Conservation (phyloP, 805 yeast species). For the Isabelozyma gotoi region DNA sequence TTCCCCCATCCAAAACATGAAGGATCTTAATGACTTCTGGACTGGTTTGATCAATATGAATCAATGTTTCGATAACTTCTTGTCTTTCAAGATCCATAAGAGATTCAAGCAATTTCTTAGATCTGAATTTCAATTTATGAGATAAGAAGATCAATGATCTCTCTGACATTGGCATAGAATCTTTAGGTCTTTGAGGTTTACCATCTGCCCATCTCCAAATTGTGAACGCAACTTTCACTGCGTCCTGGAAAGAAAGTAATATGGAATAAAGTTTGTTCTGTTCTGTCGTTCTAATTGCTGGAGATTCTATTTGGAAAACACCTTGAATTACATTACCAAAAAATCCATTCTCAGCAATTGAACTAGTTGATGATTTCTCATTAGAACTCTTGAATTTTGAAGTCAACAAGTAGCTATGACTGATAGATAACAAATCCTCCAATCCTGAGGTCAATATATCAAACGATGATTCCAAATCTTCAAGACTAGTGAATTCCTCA, state of each 20-base stretch:
- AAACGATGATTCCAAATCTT: slow-evolving; percentile 42
- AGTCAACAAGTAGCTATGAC: slow-evolving; percentile 54
- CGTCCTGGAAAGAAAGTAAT: slow-evolving; percentile 62
- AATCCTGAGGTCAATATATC: slow-evolving; percentile 56
- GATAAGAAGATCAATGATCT: slow-evolving; percentile 41
- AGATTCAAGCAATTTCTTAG: slow-evolving; percentile 64
- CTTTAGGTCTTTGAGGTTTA: slow-evolving; percentile 13
- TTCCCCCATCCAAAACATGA: slow-evolving; percentile 83
- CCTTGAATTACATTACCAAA: slow-evolving; percentile 73
- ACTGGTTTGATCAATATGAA: slow-evolving; percentile 31
- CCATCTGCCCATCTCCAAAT: slow-evolving; percentile 74
- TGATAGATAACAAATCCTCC: slow-evolving; percentile 60
- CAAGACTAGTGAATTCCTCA: slow-evolving; percentile 10
- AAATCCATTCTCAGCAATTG: slow-evolving; percentile 46
- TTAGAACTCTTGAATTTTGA: slow-evolving; percentile 19
- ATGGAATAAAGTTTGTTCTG: slow-evolving; percentile 56
- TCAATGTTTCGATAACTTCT: slow-evolving; percentile 68
- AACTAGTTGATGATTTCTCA: neutral
- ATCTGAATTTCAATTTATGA: slow-evolving; percentile 63
- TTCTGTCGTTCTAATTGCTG: slow-evolving; percentile 48
- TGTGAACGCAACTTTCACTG: slow-evolving; percentile 52
- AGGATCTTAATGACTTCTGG: slow-evolving; percentile 49
- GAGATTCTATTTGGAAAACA: slow-evolving; percentile 72
- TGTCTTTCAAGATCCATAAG: slow-evolving; percentile 67
- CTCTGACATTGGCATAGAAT: slow-evolving; percentile 10